Evolutionary conservation across 2,329 filamentous ascomycete genomes (phyloP).

Genomic region (Ascochyta fabae): DNA sequence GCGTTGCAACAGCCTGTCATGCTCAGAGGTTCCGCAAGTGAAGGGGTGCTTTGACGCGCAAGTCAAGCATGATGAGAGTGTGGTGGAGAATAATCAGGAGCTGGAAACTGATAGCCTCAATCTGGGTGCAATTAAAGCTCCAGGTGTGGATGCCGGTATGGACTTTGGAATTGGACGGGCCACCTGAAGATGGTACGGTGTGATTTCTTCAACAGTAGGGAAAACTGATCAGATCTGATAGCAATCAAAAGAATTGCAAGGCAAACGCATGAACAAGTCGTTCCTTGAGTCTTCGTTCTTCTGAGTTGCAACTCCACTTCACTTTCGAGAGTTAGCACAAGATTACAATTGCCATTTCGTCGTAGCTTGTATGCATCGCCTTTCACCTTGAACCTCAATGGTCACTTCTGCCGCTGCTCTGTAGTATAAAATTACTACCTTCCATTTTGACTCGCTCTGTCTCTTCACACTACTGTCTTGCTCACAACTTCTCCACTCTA

Average conservation of each 20-base stretch:
- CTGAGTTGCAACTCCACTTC: background rate
- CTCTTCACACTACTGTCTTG: background rate
- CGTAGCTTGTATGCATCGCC: background rate
- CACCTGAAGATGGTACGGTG: background rate
- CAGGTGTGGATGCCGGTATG: background rate
- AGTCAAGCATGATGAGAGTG: background rate
- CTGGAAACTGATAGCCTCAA: conserved; percentile 1
- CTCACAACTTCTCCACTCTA: background rate
- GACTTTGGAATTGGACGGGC: background rate
- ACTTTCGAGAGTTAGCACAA: background rate
- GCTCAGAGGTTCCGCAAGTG: conserved; percentile 6
- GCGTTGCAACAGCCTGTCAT: conserved; percentile 12
- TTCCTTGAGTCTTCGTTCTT: background rate
- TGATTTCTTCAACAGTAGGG: background rate
- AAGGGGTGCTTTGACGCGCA: conserved; percentile 5
- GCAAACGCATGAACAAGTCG: too few relatives aligned
- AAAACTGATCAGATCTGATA: background rate
- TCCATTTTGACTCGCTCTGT: too few relatives aligned
- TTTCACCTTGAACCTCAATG: background rate
- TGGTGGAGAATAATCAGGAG: background rate
- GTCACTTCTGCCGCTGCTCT: too few relatives aligned
- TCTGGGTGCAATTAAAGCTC: conserved; percentile 11
- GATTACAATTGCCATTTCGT: background rate
- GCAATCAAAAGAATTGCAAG: background rate
- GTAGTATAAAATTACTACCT: too few relatives aligned